Evolutionary conservation across 345 rosid genomes (phyloP).

Genomic region (Eutrema heterophyllum): DNA sequence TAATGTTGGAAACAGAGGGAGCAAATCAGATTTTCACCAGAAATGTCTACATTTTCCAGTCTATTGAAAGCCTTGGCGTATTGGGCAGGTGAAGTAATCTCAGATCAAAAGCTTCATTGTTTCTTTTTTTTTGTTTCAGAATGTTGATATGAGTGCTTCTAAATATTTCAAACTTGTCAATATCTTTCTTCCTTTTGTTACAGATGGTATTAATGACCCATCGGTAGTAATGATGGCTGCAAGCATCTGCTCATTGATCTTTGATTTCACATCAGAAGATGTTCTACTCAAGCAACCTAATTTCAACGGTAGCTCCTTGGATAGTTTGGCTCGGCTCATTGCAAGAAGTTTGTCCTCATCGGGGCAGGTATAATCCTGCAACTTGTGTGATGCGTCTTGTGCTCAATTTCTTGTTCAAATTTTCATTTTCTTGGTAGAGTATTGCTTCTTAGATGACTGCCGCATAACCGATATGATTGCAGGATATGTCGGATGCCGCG

Average conservation of each 20-base stretch:
- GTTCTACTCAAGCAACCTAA: constrained; percentile 51
- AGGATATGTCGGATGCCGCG: constrained; percentile 36
- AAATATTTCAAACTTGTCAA: background rate
- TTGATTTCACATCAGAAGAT: constrained; percentile 69
- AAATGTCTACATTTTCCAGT: constrained; percentile 34
- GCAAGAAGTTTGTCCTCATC: constrained; percentile 52
- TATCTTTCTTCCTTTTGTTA: background rate
- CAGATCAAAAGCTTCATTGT: background rate
- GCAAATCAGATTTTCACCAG: constrained; percentile 40
- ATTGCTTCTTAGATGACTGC: too few species aligned
- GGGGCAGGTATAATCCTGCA: constrained; percentile 39
- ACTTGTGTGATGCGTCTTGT: background rate
- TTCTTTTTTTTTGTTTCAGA: background rate
- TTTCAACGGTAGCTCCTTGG: constrained; percentile 37
- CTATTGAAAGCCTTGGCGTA: constrained; percentile 57
- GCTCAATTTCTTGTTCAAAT: background rate
- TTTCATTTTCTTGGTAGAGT: background rate
- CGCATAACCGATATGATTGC: constrained; percentile 10
- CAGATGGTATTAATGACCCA: constrained; percentile 49
- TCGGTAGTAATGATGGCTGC: constrained; percentile 69
- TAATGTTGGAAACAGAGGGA: constrained; percentile 42
- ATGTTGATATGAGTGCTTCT: background rate
- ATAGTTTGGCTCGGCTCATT: constrained; percentile 42
- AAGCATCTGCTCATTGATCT: constrained; percentile 62
- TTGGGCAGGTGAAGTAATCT: constrained; percentile 59